Evolutionary conservation across 164 flowering plant species (phyloP).

Genomic region (Buxus sempervirens): DNA sequence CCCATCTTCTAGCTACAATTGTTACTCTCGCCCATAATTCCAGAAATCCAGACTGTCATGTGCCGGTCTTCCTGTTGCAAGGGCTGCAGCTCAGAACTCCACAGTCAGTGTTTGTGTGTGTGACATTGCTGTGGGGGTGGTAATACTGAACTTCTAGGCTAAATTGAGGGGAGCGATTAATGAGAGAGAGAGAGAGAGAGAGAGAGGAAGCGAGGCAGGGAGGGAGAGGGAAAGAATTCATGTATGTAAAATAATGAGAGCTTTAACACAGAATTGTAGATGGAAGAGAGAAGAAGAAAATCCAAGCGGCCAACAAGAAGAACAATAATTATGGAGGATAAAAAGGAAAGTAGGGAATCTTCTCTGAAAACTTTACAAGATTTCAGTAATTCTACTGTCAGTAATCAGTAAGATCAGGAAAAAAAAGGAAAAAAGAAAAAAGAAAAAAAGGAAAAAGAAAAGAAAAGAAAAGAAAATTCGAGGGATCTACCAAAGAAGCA

Average conservation of each 20-base stretch:
- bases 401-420: too few relatives aligned
- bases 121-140: too few relatives aligned
- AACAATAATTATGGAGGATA: conserved; percentile 26
- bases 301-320: conserved; percentile 24
- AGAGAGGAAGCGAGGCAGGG: neutral
- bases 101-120: too few relatives aligned
- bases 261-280: conserved; percentile 23
- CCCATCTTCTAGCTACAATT: neutral
- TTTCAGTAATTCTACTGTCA: too few relatives aligned
- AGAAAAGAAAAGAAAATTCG: too few relatives aligned
- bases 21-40: neutral
- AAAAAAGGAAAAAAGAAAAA: too few relatives aligned
- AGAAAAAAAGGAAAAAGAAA: too few relatives aligned
- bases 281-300: neutral
- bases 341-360: conserved; percentile 27
- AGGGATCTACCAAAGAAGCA: too few relatives aligned
- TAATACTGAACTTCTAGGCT: too few relatives aligned
- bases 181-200: neutral
- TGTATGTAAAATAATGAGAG: conserved; percentile 16
- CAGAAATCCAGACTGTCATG: neutral
- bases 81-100: neutral
- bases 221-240: conserved; percentile 12
- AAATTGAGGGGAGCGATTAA: too few relatives aligned
- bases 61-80: neutral
- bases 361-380: conserved; percentile 11